A percentile compares a stretch with the other conserved stretches of the same genome.
phyloP scores from a whole-genome alignment of 805 yeast genomes.

The Kodamaea restingae region DNA sequence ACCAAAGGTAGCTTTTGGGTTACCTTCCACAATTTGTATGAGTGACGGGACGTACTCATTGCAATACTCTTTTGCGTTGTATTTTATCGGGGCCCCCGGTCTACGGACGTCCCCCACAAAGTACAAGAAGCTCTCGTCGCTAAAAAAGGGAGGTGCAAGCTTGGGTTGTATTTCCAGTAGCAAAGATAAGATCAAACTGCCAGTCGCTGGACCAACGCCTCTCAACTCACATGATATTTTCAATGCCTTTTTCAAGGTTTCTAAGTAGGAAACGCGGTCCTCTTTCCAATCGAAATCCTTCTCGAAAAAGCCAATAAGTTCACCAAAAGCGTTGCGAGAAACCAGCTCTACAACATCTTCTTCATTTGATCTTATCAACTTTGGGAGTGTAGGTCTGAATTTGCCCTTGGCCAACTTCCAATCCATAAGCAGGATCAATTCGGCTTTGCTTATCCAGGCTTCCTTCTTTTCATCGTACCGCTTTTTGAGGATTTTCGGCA shows the following conservation, averaged over 20 bases:
- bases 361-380: constrained; percentile 37
- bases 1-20: constrained; percentile 10
- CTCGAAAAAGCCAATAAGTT: constrained; percentile 9
- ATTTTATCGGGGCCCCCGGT: constrained; percentile 34
- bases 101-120: constrained; percentile 24
- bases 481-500: constrained; percentile 25
- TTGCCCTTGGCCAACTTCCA: constrained; percentile 45
- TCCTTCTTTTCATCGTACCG: constrained; percentile 19
- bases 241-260: constrained; percentile 21
- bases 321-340: constrained; percentile 26
- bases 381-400: constrained; percentile 42
- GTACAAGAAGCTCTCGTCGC: constrained; percentile 44
- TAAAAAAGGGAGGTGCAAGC: constrained; percentile 43
- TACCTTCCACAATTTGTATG: constrained; percentile 12
- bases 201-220: constrained; percentile 53
- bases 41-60: constrained; percentile 29
- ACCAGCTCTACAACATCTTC: constrained; percentile 22
- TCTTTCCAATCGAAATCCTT: constrained; percentile 8
- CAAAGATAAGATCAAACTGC: constrained; percentile 40
- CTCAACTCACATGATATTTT: constrained; percentile 31
- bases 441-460: constrained; percentile 35
- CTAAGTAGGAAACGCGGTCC: constrained; percentile 14
- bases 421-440: constrained; percentile 41
- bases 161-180: constrained; percentile 14
- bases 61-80: constrained; percentile 39